Percentiles rank a stretch among this genome's conserved stretches.
phyloP scores from a whole-genome alignment of 192 early-diverging fungal genomes.

The Linnemannia schmuckeri region DNA sequence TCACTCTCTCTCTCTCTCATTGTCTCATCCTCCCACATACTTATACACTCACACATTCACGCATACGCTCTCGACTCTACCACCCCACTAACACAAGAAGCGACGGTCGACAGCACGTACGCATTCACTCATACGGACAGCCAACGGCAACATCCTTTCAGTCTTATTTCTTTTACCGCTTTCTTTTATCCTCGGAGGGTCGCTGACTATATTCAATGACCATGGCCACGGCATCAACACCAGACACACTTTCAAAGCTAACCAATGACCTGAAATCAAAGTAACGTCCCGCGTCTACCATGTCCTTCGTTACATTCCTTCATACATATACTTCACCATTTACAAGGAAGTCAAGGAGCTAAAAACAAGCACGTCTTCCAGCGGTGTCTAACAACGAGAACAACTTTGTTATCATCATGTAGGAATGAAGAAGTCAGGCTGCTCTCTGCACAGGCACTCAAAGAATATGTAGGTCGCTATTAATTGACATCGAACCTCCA shows the following conservation, averaged over 20 bases:
- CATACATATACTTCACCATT: not conserved
- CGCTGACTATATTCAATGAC: conserved; percentile 30
- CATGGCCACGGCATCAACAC: conserved; percentile 42
- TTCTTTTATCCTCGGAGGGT: conserved; percentile 2
- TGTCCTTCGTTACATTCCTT: not conserved
- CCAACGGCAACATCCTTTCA: not conserved
- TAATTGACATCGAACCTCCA: not conserved
- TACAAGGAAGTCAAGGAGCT: not conserved
- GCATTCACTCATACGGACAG: not conserved
- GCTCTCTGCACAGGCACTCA: conserved; percentile 70
- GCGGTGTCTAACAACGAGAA: not conserved
- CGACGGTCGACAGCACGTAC: not conserved
- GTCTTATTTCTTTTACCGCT: not conserved
- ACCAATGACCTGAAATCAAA: conserved; percentile 65
- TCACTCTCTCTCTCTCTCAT: not conserved
- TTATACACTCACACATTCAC: not conserved
- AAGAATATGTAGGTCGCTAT: conserved; percentile 69
- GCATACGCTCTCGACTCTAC: not conserved
- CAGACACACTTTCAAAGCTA: conserved; percentile 44
- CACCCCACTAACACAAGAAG: not conserved
- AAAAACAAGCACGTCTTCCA: not conserved
- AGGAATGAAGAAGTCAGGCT: conserved; percentile 75
- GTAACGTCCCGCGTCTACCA: conserved; percentile 30
- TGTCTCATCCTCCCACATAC: too few species aligned
- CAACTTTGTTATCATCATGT: not conserved